A percentile compares a stretch with the other conserved stretches of the same genome.
Evolutionary conservation across 1,284 basidiomycete genomes (phyloP).

Genomic region (Gymnopus androsaceus): DNA sequence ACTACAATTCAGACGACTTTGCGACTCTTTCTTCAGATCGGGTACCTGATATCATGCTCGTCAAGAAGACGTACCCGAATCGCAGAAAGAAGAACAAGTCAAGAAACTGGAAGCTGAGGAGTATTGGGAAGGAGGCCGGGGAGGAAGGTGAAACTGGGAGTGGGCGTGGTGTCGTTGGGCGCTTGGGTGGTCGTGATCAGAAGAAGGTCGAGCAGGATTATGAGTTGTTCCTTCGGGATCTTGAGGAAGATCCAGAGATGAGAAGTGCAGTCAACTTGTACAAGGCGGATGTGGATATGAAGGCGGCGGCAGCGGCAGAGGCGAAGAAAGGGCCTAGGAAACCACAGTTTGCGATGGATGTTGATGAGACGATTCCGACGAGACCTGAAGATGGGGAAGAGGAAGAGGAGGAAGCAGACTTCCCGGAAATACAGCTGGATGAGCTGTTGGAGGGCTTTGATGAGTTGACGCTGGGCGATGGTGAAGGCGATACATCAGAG

Average conservation of each 20-base stretch:
- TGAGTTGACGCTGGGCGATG: slow-evolving; percentile 66
- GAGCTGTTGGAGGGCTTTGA: slow-evolving; percentile 94
- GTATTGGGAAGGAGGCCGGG: slow-evolving; percentile 92
- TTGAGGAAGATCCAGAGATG: slow-evolving; percentile 97
- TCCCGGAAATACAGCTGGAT: slow-evolving; percentile 86
- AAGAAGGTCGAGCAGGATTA: slow-evolving; percentile 97
- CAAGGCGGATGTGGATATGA: slow-evolving; percentile 60
- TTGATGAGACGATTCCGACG: slow-evolving; percentile 55
- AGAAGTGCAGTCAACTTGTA: slow-evolving; percentile 89
- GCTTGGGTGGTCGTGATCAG: slow-evolving; percentile 88
- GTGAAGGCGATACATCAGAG: slow-evolving; percentile 9
- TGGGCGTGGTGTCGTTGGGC: slow-evolving; percentile 84
- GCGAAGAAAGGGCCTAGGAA: slow-evolving; percentile 50
- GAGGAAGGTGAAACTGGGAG: slow-evolving; percentile 76
- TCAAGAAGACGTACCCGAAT: slow-evolving; percentile 96
- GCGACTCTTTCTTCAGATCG: slow-evolving; percentile 73
- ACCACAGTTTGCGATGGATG: slow-evolving; percentile 71
- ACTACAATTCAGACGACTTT: slow-evolving; percentile 92
- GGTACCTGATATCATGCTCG: slow-evolving; percentile 90
- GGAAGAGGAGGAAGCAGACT: slow-evolving; percentile 77
- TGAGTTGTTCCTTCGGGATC: slow-evolving; percentile 91
- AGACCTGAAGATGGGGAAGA: slow-evolving; percentile 46
- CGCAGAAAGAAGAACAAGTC: slow-evolving; percentile 88
- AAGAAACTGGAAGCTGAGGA: slow-evolving; percentile 87
- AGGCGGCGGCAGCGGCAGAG: slow-evolving; percentile 38